Evolutionary conservation across 306 rosid species (phyloP).

Genomic region (Calophaca sinica): DNA sequence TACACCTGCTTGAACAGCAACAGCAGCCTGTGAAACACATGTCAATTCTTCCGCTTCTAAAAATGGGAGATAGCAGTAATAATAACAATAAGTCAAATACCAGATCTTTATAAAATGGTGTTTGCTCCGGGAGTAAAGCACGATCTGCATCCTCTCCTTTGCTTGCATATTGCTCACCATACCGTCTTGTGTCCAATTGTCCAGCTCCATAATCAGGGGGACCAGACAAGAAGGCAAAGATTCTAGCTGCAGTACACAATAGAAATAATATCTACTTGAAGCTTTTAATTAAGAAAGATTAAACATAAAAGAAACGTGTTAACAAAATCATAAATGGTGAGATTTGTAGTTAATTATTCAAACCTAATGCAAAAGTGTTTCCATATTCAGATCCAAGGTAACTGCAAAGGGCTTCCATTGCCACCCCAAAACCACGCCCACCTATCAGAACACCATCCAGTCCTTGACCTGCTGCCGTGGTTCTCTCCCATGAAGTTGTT

Average conservation of each 20-base stretch:
- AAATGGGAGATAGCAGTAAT: constrained; percentile 31
- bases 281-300: constrained; percentile 27
- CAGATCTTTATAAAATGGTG: constrained; percentile 93
- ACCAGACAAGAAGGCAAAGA: constrained; percentile 89
- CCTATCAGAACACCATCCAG: constrained; percentile 92
- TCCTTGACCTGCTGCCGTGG: constrained; percentile 87
- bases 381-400: constrained; percentile 98
- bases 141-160: constrained; percentile 98
- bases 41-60: constrained; percentile 51
- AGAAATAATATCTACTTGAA: constrained; percentile 49
- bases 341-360: constrained; percentile 45
- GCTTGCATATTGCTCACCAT: constrained; percentile 99
- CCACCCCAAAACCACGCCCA: constrained; percentile 92
- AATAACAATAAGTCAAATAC: constrained; percentile 53
- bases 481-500: constrained; percentile 97
- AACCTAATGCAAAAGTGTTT: constrained; percentile 94
- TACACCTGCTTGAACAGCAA: constrained; percentile 98
- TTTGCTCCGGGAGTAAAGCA: constrained; percentile 97
- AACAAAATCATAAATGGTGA: constrained; percentile 38
- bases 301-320: constrained; percentile 17
- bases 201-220: constrained; percentile 99
- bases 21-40: constrained; percentile 79
- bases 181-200: constrained; percentile 88
- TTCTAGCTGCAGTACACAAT: constrained; percentile 76
- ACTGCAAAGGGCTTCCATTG: constrained; percentile 91